Conservation (phyloP, 495 filamentous ascomycete genomes). For the Bathelium albidoporum region DNA sequence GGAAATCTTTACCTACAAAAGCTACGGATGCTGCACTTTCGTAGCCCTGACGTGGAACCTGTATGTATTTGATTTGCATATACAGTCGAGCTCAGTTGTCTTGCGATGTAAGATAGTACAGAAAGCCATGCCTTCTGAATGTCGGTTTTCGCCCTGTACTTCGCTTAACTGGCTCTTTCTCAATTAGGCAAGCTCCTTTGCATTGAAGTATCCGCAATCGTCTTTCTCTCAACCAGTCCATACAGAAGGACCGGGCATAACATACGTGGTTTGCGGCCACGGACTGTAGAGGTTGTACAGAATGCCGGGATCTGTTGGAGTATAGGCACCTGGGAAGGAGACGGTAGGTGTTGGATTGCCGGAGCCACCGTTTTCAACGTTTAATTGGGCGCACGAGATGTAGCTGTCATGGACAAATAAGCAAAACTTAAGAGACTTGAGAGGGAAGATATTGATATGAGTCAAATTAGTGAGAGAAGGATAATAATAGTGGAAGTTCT, state of each 20-base stretch:
- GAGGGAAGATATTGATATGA: background rate
- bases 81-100: too few species aligned
- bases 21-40: too few species aligned
- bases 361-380: conserved; percentile 1
- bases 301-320: conserved; percentile 13
- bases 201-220: too few species aligned
- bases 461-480: background rate
- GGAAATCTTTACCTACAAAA: too few species aligned
- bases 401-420: background rate
- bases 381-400: conserved; percentile 1
- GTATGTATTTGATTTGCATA: too few species aligned
- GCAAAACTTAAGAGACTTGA: background rate
- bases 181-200: too few species aligned
- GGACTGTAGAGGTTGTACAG: conserved; percentile 14
- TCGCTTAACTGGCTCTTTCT: too few species aligned
- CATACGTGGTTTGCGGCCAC: conserved; percentile 12
- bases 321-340: conserved; percentile 10
- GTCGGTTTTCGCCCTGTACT: too few species aligned
- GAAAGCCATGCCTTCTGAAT: too few species aligned
- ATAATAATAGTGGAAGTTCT: background rate
- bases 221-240: conserved; percentile 8
- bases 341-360: conserved; percentile 2
- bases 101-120: too few species aligned
- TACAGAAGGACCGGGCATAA: conserved; percentile 13
- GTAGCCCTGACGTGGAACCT: too few species aligned